phyloP scores from a whole-genome alignment of 192 early-diverging fungal species.

The Pecoramyces ruminantium region DNA sequence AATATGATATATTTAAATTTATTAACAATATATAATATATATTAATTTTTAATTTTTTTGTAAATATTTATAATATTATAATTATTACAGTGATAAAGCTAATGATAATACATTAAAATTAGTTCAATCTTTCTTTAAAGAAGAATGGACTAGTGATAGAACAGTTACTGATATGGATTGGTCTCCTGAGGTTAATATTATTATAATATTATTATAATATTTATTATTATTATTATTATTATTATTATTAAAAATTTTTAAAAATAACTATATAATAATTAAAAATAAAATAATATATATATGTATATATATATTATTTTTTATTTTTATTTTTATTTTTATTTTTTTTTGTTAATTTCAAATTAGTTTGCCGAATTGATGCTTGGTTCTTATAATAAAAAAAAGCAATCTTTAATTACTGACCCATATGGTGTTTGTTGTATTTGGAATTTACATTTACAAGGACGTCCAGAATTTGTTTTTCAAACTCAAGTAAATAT shows the following conservation, averaged over 20 bases:
- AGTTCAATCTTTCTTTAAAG: conserved; percentile 56
- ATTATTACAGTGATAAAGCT: conserved; percentile 29
- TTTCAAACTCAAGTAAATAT: conserved; percentile 61
- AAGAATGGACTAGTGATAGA: conserved; percentile 67
- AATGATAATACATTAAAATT: conserved; percentile 53
- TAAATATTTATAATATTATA: background rate
- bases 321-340: background rate
- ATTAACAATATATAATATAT: too few species aligned
- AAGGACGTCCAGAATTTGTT: conserved; percentile 84
- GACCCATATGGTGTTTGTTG: conserved; percentile 89
- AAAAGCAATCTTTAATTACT: conserved; percentile 49
- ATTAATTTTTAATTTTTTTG: too few species aligned
- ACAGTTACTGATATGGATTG: conserved; percentile 86
- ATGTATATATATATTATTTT: background rate
- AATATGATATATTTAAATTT: too few species aligned
- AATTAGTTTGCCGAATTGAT: conserved; percentile 68
- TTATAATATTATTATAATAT: background rate
- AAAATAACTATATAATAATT: too few species aligned
- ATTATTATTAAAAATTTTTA: too few species aligned
- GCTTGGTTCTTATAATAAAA: conserved; percentile 85
- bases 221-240: too few species aligned
- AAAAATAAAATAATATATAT: background rate
- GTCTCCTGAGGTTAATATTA: conserved; percentile 45
- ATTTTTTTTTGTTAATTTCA: background rate
- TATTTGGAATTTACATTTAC: conserved; percentile 82